These are phyloP conservation scores for Colletotrichum horii DNA, from an alignment of 2,329 filamentous ascomycete genomes.

Conservation along the genomic window DNA sequence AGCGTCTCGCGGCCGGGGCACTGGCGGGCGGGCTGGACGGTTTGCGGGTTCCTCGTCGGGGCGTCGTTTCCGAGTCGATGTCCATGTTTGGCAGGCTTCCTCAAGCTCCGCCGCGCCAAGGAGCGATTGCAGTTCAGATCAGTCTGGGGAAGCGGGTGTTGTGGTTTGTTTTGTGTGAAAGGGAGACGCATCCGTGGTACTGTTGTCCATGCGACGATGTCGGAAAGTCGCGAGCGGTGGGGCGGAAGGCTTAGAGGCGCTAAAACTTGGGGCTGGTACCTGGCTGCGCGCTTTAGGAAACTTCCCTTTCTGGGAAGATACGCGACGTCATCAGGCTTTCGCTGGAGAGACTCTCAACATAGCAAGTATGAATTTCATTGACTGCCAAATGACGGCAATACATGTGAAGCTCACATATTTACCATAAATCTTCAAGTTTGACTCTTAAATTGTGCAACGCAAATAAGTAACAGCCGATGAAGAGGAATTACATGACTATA, in stretches of 20 bases:
- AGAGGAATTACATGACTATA: too few species aligned
- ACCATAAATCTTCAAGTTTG: neutral
- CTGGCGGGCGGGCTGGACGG: neutral
- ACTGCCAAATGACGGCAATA: too few species aligned
- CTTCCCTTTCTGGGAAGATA: neutral
- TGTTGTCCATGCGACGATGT: neutral
- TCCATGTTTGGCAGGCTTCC: neutral
- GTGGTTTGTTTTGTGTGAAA: neutral
- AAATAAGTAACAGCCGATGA: neutral
- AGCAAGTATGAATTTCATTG: too few species aligned
- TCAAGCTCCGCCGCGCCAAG: neutral
- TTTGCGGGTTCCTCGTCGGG: neutral
- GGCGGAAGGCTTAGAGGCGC: neutral
- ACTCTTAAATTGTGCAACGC: too few species aligned
- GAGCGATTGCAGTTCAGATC: neutral
- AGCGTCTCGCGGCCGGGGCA: neutral
- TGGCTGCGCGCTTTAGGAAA: neutral
- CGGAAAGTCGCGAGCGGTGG: neutral
- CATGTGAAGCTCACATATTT: neutral
- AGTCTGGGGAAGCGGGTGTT: neutral
- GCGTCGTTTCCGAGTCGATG: neutral
- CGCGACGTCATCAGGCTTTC: neutral
- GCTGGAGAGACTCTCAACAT: neutral
- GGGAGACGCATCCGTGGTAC: slow-evolving; percentile 2
- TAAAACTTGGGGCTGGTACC: neutral